Percentiles rank a stretch among this genome's conserved stretches.
phyloP scores from a whole-genome alignment of 2,329 filamentous ascomycete genomes.

The Westerdykella sp. region DNA sequence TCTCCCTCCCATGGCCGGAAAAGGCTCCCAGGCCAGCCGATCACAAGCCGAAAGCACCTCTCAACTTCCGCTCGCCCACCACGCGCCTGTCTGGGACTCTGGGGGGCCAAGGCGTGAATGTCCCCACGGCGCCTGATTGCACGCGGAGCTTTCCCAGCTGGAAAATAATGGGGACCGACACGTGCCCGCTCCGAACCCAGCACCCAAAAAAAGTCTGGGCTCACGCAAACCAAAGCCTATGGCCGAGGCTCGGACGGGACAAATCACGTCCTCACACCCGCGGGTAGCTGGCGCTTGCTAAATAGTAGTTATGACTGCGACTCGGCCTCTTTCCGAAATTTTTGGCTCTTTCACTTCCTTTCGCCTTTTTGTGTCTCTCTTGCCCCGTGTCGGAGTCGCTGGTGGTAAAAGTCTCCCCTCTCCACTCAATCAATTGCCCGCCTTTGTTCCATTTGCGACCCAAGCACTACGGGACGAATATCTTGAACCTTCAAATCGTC shows the following conservation, averaged over 20 bases:
- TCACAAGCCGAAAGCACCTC: background rate
- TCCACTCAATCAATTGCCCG: no score
- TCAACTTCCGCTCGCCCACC: constrained; percentile 6
- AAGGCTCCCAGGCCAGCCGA: background rate
- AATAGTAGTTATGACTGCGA: background rate
- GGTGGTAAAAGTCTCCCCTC: no score
- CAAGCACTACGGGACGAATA: background rate
- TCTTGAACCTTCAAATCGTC: no score
- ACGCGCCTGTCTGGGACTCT: constrained; percentile 1
- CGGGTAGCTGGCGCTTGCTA: background rate
- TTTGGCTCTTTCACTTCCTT: background rate
- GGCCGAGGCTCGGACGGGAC: constrained; percentile 3
- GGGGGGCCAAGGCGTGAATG: background rate
- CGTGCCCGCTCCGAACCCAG: background rate
- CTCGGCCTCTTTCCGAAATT: background rate
- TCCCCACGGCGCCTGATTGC: background rate
- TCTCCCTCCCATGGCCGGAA: background rate
- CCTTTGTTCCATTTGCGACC: background rate
- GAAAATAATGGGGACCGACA: background rate
- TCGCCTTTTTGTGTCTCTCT: background rate
- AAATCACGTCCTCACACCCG: constrained; percentile 2
- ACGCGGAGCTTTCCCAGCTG: background rate
- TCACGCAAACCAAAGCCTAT: background rate
- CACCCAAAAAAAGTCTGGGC: constrained; percentile 2
- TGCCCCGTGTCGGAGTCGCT: background rate